phyloP scores from a whole-genome alignment of 257 asterid species.

The Solanum paucissectum region DNA sequence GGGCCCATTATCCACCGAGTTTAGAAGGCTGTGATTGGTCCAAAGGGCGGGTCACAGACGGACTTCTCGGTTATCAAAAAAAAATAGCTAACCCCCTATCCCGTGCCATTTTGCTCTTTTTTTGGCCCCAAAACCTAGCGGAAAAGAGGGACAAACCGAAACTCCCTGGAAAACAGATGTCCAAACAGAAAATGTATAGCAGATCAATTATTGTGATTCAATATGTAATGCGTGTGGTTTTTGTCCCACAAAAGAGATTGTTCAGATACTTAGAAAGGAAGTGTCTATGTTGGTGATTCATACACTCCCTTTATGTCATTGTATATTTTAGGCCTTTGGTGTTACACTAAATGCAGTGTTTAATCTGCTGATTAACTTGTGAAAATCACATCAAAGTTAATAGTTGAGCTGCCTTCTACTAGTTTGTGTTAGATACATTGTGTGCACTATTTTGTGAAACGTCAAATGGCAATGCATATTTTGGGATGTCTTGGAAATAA shows the following conservation, averaged over 20 bases:
- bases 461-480: not conserved
- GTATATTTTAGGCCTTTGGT: not conserved
- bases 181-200: not conserved
- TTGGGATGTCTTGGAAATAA: not conserved
- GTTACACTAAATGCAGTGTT: not conserved
- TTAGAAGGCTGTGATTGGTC: not conserved
- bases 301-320: not conserved
- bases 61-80: too few relatives aligned
- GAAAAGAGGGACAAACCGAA: not conserved
- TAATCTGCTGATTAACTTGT: not conserved
- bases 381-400: not conserved
- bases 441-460: not conserved
- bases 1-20: not conserved
- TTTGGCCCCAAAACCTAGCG: not conserved
- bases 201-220: not conserved
- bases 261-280: not conserved
- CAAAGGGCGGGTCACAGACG: fast-evolving
- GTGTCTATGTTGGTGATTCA: not conserved
- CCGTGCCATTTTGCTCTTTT: not conserved
- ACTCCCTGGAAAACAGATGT: not conserved
- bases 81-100: not conserved
- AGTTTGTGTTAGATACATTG: not conserved
- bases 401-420: not conserved
- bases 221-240: not conserved
- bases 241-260: not conserved